A percentile compares a stretch with the other conserved stretches of the same genome.
Evolutionary conservation across 208 protist species (phyloP).

Genomic region (Trypanosomatidae sp.): DNA sequence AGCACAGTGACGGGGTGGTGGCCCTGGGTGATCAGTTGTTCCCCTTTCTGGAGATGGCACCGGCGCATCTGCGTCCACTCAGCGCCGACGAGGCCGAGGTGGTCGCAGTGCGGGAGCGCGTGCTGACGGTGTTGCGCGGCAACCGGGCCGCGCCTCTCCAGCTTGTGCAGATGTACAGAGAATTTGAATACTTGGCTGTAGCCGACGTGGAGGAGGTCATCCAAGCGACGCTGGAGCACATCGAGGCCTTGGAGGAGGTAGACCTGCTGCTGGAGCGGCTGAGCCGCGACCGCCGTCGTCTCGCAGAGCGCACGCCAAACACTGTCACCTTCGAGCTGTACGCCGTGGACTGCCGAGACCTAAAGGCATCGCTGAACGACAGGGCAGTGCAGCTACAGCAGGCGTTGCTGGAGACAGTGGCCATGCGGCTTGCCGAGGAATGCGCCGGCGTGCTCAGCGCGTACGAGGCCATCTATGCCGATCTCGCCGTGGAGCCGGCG

Average conservation of each 20-base stretch:
- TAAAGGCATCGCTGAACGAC: conserved; percentile 71
- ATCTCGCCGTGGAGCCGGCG: conserved; percentile 72
- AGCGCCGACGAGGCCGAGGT: conserved; percentile 61
- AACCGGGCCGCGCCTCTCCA: conserved; percentile 86
- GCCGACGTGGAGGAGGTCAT: conserved; percentile 54
- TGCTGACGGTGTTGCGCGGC: conserved; percentile 59
- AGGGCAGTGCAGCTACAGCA: conserved; percentile 60
- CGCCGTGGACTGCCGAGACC: conserved; percentile 83
- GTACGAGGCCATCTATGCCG: conserved; percentile 76
- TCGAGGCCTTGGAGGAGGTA: conserved; percentile 82
- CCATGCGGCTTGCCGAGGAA: conserved; percentile 54
- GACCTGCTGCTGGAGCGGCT: conserved; percentile 88
- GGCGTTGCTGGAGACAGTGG: conserved; percentile 75
- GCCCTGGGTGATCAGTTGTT: conserved; percentile 93
- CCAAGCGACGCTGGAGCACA: conserved; percentile 32
- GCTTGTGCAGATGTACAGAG: conserved; percentile 88
- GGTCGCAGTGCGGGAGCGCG: conserved; percentile 38
- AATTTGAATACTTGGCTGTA: conserved; percentile 88
- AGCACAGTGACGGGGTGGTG: conserved; percentile 59
- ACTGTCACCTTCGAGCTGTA: conserved; percentile 91
- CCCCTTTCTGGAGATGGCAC: conserved; percentile 76
- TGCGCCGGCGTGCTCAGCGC: conserved; percentile 56
- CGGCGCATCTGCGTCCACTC: conserved; percentile 52
- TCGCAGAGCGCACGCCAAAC: conserved; percentile 81
- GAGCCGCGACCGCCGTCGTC: conserved; percentile 74